These are phyloP conservation scores for Sclerotinia glacialis DNA, from an alignment of 2,329 filamentous ascomycete genomes.

Conservation along the genomic window DNA sequence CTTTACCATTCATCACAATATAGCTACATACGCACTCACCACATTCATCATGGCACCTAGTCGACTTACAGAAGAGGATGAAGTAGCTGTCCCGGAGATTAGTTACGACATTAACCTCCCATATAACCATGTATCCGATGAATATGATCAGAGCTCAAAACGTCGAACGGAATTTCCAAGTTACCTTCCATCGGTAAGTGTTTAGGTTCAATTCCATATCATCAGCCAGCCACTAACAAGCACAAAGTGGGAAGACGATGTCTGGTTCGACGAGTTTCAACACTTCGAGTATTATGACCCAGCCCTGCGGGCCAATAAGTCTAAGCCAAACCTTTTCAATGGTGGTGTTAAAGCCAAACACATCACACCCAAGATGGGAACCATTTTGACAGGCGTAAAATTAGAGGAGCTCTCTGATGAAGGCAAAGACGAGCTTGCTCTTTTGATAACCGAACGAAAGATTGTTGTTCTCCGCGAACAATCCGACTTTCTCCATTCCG, in stretches of 20 bases:
- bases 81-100: conserved; percentile 27
- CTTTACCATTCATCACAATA: neutral
- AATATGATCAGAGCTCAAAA: conserved; percentile 40
- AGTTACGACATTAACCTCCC: conserved; percentile 49
- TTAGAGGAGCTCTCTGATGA: conserved; percentile 40
- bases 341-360: conserved; percentile 61
- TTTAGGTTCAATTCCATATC: neutral
- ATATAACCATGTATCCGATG: conserved; percentile 43
- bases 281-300: conserved; percentile 47
- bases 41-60: conserved; percentile 29
- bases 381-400: conserved; percentile 44
- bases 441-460: conserved; percentile 44
- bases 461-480: conserved; percentile 50
- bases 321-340: conserved; percentile 58
- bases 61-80: conserved; percentile 28
- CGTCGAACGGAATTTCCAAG: conserved; percentile 44
- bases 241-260: conserved; percentile 42
- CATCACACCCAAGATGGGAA: conserved; percentile 47
- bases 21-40: neutral
- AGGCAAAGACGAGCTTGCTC: conserved; percentile 45
- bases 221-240: conserved; percentile 18
- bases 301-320: conserved; percentile 56
- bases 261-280: conserved; percentile 47
- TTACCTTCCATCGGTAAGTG: conserved; percentile 43
- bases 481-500: conserved; percentile 51